These are phyloP conservation scores for Pyrenochaeta sp. DNA, from an alignment of 2,329 filamentous ascomycete species.

Conservation along the genomic window DNA sequence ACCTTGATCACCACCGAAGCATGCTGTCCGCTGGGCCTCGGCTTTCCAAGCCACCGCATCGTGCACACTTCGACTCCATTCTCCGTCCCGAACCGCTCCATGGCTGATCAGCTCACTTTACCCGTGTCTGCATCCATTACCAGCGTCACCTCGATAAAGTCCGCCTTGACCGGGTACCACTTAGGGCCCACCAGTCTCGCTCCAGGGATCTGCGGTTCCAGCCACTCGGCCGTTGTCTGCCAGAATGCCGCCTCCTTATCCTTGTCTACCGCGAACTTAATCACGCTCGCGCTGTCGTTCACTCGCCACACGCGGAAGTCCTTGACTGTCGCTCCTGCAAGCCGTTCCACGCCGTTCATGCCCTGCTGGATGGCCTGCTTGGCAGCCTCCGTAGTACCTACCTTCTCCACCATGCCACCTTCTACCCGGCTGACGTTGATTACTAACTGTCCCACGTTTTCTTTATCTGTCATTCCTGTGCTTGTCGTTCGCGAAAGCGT, in stretches of 20 bases:
- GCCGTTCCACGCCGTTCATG: background rate
- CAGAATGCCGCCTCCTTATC: no score
- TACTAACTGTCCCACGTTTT: conserved; percentile 3
- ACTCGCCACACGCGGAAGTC: background rate
- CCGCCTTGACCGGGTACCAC: no score
- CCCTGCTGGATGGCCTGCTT: conserved; percentile 12
- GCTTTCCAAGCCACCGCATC: conserved; percentile 8
- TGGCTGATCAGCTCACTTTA: background rate
- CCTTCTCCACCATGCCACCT: conserved; percentile 7
- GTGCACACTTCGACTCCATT: conserved; percentile 1
- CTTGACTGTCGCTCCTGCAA: background rate
- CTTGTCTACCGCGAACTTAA: no score
- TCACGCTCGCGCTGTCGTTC: no score
- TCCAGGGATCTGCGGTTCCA: no score
- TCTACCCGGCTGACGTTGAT: conserved; percentile 2
- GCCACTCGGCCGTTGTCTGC: no score
- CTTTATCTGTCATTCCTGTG: background rate
- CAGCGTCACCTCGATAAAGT: conserved; percentile 1
- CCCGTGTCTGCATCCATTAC: background rate
- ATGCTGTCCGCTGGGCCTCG: conserved; percentile 9
- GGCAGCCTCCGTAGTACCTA: conserved; percentile 8
- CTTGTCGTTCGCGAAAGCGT: background rate
- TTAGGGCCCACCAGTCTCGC: no score
- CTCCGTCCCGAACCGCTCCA: background rate
- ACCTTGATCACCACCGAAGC: conserved; percentile 13